Base-by-base conservation (phyloP, 2,329 filamentous ascomycete genomes). In the Alternaria sp. region DNA sequence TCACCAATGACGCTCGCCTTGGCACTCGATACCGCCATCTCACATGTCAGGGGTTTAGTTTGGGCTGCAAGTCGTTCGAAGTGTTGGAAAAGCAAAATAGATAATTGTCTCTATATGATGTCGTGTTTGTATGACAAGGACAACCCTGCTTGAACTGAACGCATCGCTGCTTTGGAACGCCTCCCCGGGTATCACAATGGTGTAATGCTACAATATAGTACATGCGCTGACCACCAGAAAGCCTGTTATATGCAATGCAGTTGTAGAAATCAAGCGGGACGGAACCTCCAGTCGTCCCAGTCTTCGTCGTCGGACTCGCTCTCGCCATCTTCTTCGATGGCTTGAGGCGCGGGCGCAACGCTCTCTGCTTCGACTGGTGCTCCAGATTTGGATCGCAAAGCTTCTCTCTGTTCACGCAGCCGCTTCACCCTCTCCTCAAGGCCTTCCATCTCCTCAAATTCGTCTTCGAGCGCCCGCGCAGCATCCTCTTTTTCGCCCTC, bases 381-480 rank as follows among this genome's bases (percentile, higher is more conserved):
- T 33, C 63, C 61, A 57, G 64, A 72, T 21, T 72, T 66, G 20
- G 55, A 68, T 20, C 81, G 75, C 30, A 85, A 66, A 5, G 78
- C 79, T 65, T 85, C 84, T 43, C 83, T 74, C 69, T 82, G 80
- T 66, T 84, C 82, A 12, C 82, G 80, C 45, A 85, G 67, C 68
- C 72, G 80, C 69, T 75, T 81, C 33, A 83, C 79, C 47, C 84
- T 71, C 66, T 81, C 79, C 65, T 85, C 83, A 53, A 85, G 71
- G 5, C 77, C 79, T 23, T 84, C 82, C 84, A 85, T 85, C 63
- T 84, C 81, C 44, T 84, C 84, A 55, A 85, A 84, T 62, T 85
- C 84, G 51, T 84, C 83, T 66, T 82, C 78, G 12, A 85, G 70
- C 6, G 79, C 74, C 37, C 78, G 74, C 45, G 76, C 80, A 3